Conservation (phyloP, 2,329 filamentous ascomycete species). For the Leptodontidium sp. region DNA sequence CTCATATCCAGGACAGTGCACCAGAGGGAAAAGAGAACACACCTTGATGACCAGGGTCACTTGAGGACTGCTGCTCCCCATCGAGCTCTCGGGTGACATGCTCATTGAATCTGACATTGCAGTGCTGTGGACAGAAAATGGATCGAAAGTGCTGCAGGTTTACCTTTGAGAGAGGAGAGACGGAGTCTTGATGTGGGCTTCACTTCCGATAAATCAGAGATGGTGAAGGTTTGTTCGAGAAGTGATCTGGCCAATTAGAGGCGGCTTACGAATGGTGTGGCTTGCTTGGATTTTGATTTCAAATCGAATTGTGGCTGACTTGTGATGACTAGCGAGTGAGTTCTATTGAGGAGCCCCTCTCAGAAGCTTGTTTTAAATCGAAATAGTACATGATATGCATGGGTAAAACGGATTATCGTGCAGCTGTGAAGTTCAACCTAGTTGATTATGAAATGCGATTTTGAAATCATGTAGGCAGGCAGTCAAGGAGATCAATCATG, state of each 20-base stretch:
- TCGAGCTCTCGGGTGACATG: conserved; percentile 9
- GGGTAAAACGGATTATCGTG: too few species aligned
- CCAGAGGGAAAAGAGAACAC: not conserved
- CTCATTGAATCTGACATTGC: not conserved
- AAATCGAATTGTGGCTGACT: conserved; percentile 4
- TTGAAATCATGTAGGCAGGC: too few species aligned
- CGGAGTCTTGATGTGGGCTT: conserved; percentile 3
- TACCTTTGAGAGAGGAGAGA: not conserved
- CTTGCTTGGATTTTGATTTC: conserved; percentile 1
- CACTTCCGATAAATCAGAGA: not conserved
- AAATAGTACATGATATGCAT: too few species aligned
- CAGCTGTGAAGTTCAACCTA: too few species aligned
- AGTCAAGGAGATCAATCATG: too few species aligned
- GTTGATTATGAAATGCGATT: too few species aligned
- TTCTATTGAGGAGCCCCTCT: too few species aligned
- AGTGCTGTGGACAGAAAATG: not conserved
- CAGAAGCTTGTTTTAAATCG: too few species aligned
- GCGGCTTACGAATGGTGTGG: not conserved
- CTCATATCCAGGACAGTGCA: not conserved
- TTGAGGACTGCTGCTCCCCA: not conserved
- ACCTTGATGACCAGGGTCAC: conserved; percentile 13
- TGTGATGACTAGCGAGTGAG: too few species aligned
- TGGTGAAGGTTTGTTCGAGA: not conserved
- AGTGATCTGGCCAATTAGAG: not conserved
- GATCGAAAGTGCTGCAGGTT: not conserved